A percentile compares a stretch with the other conserved stretches of the same genome.
Evolutionary conservation across 768 basidiomycete genomes (phyloP).

Genomic region (Phaeotremella skinneri): DNA sequence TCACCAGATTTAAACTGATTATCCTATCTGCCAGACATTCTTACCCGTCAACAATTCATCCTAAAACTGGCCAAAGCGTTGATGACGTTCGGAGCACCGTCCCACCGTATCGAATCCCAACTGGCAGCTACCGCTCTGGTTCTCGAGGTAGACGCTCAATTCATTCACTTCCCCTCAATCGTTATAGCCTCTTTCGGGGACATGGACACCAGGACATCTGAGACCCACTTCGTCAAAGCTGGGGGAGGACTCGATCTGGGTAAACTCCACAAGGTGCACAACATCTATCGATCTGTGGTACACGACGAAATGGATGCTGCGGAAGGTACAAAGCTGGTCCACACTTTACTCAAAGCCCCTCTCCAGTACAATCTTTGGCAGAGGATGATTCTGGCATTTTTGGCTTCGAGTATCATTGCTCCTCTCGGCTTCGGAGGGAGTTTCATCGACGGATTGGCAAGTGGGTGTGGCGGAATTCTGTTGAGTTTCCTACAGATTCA

Average conservation of each 20-base stretch:
- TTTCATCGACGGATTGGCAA: constrained; percentile 55
- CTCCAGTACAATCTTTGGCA: constrained; percentile 65
- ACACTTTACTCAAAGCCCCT: constrained; percentile 62
- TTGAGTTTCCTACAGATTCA: constrained; percentile 69
- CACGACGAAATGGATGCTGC: constrained; percentile 47
- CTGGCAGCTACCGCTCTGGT: constrained; percentile 43
- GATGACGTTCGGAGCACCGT: constrained; percentile 37
- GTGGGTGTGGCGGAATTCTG: constrained; percentile 57
- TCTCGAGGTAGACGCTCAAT: constrained; percentile 47
- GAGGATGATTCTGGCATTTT: constrained; percentile 68
- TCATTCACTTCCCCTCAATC: constrained; percentile 48
- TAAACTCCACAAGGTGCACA: constrained; percentile 43
- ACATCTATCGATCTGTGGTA: constrained; percentile 42
- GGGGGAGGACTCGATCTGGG: constrained; percentile 44
- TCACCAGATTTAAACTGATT: background rate
- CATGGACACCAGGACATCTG: constrained; percentile 43
- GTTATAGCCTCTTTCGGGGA: constrained; percentile 48
- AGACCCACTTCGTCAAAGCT: constrained; percentile 45
- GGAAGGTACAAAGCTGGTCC: constrained; percentile 53
- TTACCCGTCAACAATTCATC: constrained; percentile 39
- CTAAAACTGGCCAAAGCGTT: constrained; percentile 41
- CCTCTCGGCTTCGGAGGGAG: constrained; percentile 79
- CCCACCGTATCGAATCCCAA: constrained; percentile 47
- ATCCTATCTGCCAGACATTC: constrained; percentile 15
- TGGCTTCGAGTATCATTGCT: constrained; percentile 72